Base-by-base conservation (phyloP, 2,329 filamentous ascomycete species). In the Herpotrichia juniperi region DNA sequence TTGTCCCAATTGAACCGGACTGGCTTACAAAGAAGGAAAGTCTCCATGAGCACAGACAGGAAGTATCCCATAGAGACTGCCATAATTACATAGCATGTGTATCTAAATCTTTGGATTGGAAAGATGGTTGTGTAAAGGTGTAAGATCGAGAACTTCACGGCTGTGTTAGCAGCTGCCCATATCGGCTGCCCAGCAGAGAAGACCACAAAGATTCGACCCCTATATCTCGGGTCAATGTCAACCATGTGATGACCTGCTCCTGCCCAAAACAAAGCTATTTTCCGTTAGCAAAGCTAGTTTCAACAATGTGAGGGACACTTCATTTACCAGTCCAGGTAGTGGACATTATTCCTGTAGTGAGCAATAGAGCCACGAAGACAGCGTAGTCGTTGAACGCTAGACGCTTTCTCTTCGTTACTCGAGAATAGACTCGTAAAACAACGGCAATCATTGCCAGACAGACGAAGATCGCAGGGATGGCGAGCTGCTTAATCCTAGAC, bases 31-130 rank as follows among this genome's bases (percentile, higher is more conserved):
- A 54, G 9, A 2, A 55, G 14, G 22, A 55, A 50, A 21, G 47
- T 42, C 19, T n/a, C 21, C 4, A 42, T 7, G 4, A 48, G n/a
- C 68, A 75, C 53, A 68, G 77, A 58, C 74, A 75, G 74, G 64
- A 25, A 55, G 21, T 44, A 19, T n/a, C 8, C 5, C 31, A 9
- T n/a, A 5, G 43, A 34, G 7, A 32, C 3, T 17, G 19, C 28
- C 43, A 46, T 46, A 8, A 28, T 35, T 19, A 12, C 30, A 28
- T 19, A 19, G 24, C 8, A 32, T 7, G 16, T 21, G 16, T 7
- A 7, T 8, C 30, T 12, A 17, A 46, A 35, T 8, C 16, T 34
- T 35, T 42, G 60, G 71, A 28, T 61, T 68, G 6, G 43, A 17
- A 46, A 46, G 9, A 46, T 34, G 6, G 12, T 14, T 22, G 19